Evolutionary conservation across 2,329 filamentous ascomycete genomes (phyloP), one percentile per base, ranked within the genome.

Genomic region (Acephala macrosclerotiorum): DNA sequence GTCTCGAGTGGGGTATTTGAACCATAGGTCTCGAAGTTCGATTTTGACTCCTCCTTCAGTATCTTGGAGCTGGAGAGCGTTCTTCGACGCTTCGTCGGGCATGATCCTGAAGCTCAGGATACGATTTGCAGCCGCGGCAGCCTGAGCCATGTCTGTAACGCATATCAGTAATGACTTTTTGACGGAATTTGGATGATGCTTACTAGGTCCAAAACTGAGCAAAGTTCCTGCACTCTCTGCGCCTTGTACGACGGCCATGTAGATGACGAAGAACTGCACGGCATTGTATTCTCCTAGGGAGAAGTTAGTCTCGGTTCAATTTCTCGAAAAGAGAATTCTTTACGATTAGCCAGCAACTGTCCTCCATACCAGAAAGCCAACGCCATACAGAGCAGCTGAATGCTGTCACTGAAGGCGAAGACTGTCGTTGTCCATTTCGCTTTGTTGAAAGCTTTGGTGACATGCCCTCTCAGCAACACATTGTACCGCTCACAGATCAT

Each of bases 1-100:
- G 63, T 86, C 81, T 56, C 87, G 81, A 0, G 84, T 85, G 0
- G 87, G 86, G 71, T 90, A 90, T 68, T 81, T 84, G 79, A 89
- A 90, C 76, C 86, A 79, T 2, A 89, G 74, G 66, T 88, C 80
- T 65, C 79, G 77, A 9, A 89, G 75, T 73, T 89, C 85, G 70
- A 89, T 84, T 71, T 82, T 82, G 58, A 88, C 79, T 7, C 86
- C 85, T 20, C 71, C 73, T 26, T 80, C 78, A 3, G 77, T 65
- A 56, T 75, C 65, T 33, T 67, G 65, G 16, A 75, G 55, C n/a
- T 72, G 49, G 2, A 66, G 40, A 9, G 60, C 20, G 26, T 65
- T 61, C 22, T 67, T 69, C 7, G 42, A 20, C 5, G 57, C 47
- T 3, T 45, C 22, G 29, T 66, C 62, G 18, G 61, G 29, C 8